A percentile compares a stretch with the other conserved stretches of the same genome.
These are phyloP conservation scores for Trichoderma gracile DNA, from an alignment of 2,329 filamentous ascomycete genomes.

Conservation along the genomic window DNA sequence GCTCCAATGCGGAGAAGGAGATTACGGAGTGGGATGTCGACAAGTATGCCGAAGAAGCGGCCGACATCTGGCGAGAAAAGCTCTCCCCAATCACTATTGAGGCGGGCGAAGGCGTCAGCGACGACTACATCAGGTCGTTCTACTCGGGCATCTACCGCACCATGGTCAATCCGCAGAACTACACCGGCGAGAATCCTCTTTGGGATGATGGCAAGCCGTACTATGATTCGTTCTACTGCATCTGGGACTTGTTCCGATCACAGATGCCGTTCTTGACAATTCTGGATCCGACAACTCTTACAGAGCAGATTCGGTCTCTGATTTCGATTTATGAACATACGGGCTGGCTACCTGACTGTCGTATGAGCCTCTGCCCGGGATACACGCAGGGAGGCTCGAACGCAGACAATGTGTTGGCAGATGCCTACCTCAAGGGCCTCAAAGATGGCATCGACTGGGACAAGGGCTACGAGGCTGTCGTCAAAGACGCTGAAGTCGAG, in stretches of 20 bases:
- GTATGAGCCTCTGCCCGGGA: conserved; percentile 74
- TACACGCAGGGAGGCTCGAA: conserved; percentile 76
- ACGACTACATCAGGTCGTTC: conserved; percentile 61
- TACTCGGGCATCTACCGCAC: conserved; percentile 73
- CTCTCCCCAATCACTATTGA: conserved; percentile 59
- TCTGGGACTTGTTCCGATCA: conserved; percentile 71
- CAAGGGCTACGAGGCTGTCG: conserved; percentile 67
- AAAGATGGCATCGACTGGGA: conserved; percentile 63
- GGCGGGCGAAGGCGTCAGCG: conserved; percentile 49
- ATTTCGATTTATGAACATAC: conserved; percentile 70
- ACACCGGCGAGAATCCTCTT: conserved; percentile 69
- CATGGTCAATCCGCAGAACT: conserved; percentile 72
- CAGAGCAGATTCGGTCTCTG: conserved; percentile 67
- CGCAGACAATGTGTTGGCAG: conserved; percentile 67
- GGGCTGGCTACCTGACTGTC: conserved; percentile 73
- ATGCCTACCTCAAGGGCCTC: conserved; percentile 68
- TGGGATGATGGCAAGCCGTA: conserved; percentile 69
- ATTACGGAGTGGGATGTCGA: conserved; percentile 69
- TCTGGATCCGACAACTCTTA: conserved; percentile 63
- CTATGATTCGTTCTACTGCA: conserved; percentile 75
- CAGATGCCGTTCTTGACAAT: conserved; percentile 70
- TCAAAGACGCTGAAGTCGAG: conserved; percentile 71
- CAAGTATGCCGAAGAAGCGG: conserved; percentile 51
- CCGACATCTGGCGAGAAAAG: conserved; percentile 62
- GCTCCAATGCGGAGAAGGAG: conserved; percentile 66